Conservation (phyloP, 129 eudicot genomes). For the Escallonia herrerae region DNA sequence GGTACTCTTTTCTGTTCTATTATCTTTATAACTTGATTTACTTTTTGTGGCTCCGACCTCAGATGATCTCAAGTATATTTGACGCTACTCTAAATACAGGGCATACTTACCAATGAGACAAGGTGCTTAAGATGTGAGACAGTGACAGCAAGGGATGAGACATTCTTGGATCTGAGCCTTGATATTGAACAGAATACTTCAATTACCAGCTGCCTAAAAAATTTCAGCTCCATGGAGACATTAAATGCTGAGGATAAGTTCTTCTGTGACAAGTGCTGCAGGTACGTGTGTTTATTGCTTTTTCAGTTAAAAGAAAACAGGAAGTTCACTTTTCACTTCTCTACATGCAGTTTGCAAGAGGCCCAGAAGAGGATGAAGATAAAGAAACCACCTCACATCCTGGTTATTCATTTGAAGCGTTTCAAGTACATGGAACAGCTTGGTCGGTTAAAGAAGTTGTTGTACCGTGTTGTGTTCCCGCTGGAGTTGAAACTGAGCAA, state of each 20-base stretch:
- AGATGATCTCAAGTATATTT: too few species aligned
- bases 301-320: neutral
- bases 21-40: neutral
- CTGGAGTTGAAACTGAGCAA: constrained; percentile 73
- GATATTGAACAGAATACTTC: constrained; percentile 91
- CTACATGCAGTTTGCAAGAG: constrained; percentile 66
- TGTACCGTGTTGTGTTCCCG: constrained; percentile 85
- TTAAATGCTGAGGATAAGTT: constrained; percentile 87
- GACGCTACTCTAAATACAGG: constrained; percentile 39
- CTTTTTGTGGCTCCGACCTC: neutral
- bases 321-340: constrained; percentile 1
- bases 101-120: constrained; percentile 86
- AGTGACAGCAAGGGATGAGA: constrained; percentile 88
- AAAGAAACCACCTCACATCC: constrained; percentile 71
- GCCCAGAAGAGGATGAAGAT: constrained; percentile 95
- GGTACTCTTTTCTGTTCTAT: too few species aligned
- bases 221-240: constrained; percentile 92
- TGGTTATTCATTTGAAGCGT: constrained; percentile 83
- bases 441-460: constrained; percentile 66
- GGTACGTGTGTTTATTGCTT: constrained; percentile 29
- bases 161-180: constrained; percentile 81
- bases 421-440: constrained; percentile 91
- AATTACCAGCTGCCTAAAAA: constrained; percentile 84
- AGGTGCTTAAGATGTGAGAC: constrained; percentile 89
- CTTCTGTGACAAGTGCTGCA: constrained; percentile 83